Base-by-base conservation (phyloP, 257 asterid genomes). In the Ballota nigra region DNA sequence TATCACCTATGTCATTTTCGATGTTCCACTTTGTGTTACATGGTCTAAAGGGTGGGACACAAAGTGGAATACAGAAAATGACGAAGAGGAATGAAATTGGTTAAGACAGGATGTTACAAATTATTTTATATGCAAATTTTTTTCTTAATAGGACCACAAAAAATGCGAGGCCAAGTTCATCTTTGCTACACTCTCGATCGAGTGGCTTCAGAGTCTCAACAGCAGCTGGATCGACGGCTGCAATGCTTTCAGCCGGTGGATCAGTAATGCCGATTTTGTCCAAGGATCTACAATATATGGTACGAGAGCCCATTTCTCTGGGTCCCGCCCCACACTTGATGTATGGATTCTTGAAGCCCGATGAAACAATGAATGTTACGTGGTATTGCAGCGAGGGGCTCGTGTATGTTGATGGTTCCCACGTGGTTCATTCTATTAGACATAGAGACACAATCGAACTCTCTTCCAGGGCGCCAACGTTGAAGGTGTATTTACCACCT, bases 211-310 rank as follows among this genome's bases (percentile, higher is more conserved):
- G 96, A 83, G 96, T 82, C 71, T 90, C 92, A 15, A 86, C 97
- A 34, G 88, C 91, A 45, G 91, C 96, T 41, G 97, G 93, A 79
- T 90, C 97, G 64, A 86, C 96, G 4, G 97, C 97, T 68, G 97
- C 96, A 33, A 82, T 88, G 88, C 93, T 83, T 33, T 90, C 93
- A 8, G 85, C 96, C 18, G 93, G 97, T 72, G 97, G 96, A 79
- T 72, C 59, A 6, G 73, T 58, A 20, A 86, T 86, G 91, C 97
- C 89, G 22, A 80, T 86, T 69, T 75, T 85, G 28, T 86, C 93
- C 34, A 80, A 76, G 77, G 93, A 90, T 38, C 93, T 90, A 62
- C 97, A 90, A 24, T 90, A 82, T 38, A 81, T 88, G 80, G 96
- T 86, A 60, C 81, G 97, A 68, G 97, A 90, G 78, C 93, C 96